Base-by-base conservation (phyloP, 2,329 filamentous ascomycete genomes). In the Colletotrichum caudatum region DNA sequence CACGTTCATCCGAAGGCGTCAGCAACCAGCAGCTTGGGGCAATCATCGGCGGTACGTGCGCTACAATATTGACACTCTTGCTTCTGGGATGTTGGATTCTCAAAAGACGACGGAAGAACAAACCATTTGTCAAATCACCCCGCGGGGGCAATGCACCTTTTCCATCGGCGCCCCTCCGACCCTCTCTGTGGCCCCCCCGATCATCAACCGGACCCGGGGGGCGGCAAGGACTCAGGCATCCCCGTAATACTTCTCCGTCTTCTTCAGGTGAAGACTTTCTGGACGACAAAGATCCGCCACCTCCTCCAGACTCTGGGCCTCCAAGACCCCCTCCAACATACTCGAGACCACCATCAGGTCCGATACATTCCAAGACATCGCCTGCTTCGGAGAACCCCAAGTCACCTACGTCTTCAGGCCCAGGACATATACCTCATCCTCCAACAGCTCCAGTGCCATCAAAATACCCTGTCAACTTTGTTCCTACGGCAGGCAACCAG, bases 21-120 rank as follows among this genome's bases (percentile, higher is more conserved):
- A 57, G 54, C 54, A 29, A 57, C 20, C 54, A 57, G 11, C 54
- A 57, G 35, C 35, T 57, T 2, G 54, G 54, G 35, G 35, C 54
- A n/a, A 57, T 57, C 33, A 57, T 57, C 35, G 54, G 54, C 20
- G 54, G 23, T 9, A 57, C 54, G 18, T 57, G 54, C 33, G 35
- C 54, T 9, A 41, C 54, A 8, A 14, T 57, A 26, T 12, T 57
- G 16, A 41, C 35, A 16, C 54, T 57, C 35, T 57, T 57, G 35
- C 33, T 57, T 57, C 35, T 57, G 23, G 54, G 54, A 16, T 57
- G 54, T 23, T 41, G 54, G 33, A 39, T 26, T 57, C 29, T 57
- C 20, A 57, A 35, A 57, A 57, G 54, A 57, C 54, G 54, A 18
- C 35, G 54, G 54, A 29, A 57, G 54, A 57, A 57, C 23, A 37